phyloP scores from a whole-genome alignment of 495 filamentous ascomycete genomes.

The Aspergillus bridgeri region DNA sequence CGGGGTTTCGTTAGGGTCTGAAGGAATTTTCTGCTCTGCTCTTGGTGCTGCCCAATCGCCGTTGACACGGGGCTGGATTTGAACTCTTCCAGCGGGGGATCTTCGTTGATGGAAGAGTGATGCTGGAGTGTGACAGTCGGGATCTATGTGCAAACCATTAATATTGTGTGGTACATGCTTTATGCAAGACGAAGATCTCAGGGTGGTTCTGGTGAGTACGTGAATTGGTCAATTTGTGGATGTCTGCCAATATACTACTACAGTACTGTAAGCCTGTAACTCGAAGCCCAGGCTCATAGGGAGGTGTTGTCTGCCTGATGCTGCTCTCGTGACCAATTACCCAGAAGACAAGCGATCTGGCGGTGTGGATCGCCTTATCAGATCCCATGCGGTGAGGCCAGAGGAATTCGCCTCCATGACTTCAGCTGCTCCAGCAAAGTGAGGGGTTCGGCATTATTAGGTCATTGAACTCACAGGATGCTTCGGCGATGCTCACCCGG shows the following conservation, averaged over 20 bases:
- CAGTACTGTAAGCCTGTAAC: neutral
- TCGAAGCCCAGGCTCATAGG: too few species aligned
- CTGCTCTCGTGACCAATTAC: neutral
- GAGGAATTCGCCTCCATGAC: neutral
- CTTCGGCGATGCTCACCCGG: neutral
- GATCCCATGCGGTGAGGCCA: neutral
- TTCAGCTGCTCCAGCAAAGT: neutral
- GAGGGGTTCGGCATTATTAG: neutral
- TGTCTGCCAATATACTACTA: neutral
- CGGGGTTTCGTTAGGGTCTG: constrained; percentile 5
- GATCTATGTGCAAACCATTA: neutral
- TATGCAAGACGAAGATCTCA: neutral
- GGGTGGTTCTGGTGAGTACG: neutral
- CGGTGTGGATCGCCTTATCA: constrained; percentile 1
- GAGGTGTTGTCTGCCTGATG: neutral
- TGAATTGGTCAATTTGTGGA: neutral
- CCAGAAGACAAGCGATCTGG: neutral
- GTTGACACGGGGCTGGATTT: neutral
- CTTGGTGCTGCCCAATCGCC: neutral
- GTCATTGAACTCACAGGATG: neutral
- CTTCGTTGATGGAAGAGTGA: neutral
- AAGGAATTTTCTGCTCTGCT: neutral
- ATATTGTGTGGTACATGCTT: neutral
- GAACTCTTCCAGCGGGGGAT: neutral
- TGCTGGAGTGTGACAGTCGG: neutral